Conservation (phyloP, 2,329 filamentous ascomycete species). For the Fusarium sp. region DNA sequence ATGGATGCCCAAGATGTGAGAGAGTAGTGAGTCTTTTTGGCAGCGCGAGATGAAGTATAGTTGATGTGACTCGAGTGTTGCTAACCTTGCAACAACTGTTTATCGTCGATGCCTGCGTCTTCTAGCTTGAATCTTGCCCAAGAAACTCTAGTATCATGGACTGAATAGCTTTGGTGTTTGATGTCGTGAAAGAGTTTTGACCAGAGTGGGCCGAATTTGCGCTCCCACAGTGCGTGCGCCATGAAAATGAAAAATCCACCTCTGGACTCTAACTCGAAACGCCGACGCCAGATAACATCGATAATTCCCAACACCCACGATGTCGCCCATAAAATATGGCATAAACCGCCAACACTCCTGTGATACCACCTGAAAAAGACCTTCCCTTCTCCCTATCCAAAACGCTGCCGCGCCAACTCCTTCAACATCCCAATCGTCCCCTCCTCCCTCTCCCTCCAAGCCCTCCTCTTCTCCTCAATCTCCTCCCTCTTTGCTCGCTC, state of each 20-base stretch:
- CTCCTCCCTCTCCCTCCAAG: constrained; percentile 81
- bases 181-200: constrained; percentile 46
- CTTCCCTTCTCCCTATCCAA: constrained; percentile 62
- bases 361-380: neutral
- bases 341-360: neutral
- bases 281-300: neutral
- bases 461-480: constrained; percentile 79
- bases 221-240: constrained; percentile 43
- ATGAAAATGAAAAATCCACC: constrained; percentile 4
- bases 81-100: neutral
- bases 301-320: neutral
- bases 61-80: neutral
- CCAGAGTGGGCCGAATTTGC: constrained; percentile 43
- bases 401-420: constrained; percentile 82
- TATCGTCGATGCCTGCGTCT: neutral
- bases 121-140: neutral
- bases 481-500: constrained; percentile 80
- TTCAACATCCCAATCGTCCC: constrained; percentile 85
- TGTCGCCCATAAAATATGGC: neutral
- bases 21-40: constrained; percentile 6
- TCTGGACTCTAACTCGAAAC: neutral
- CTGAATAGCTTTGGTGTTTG: constrained; percentile 14
- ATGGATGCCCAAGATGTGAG: constrained; percentile 8
- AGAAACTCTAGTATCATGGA: neutral
- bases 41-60: neutral